phyloP scores from a whole-genome alignment of 768 basidiomycete species.

The Clavulina sp. region DNA sequence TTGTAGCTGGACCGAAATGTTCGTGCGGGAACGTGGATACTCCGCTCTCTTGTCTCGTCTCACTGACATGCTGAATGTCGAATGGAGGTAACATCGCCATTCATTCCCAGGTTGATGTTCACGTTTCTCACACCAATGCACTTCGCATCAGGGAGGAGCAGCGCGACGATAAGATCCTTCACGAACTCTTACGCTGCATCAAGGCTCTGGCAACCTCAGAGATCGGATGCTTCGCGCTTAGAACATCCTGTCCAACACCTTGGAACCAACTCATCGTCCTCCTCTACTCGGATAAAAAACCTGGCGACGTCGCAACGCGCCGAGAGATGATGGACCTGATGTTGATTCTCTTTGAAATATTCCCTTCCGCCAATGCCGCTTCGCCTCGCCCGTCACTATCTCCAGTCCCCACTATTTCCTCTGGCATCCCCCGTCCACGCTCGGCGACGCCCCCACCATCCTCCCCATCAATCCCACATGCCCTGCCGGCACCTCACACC shows the following conservation, averaged over 20 bases:
- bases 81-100: constrained; percentile 64
- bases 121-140: no score
- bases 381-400: constrained; percentile 14
- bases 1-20: constrained; percentile 75
- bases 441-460: constrained; percentile 25
- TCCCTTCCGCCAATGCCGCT: constrained; percentile 33
- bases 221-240: constrained; percentile 76
- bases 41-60: constrained; percentile 63
- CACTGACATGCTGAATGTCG: constrained; percentile 83
- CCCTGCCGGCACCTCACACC: constrained; percentile 56
- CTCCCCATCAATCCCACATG: constrained; percentile 24
- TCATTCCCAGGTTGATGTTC: neutral
- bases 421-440: constrained; percentile 17
- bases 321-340: constrained; percentile 84
- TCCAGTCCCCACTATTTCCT: constrained; percentile 7
- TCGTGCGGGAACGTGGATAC: constrained; percentile 73
- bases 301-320: constrained; percentile 78
- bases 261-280: constrained; percentile 69
- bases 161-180: constrained; percentile 86
- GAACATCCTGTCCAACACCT: constrained; percentile 76
- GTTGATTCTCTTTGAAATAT: constrained; percentile 75
- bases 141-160: constrained; percentile 80
- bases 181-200: constrained; percentile 83
- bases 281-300: constrained; percentile 94
- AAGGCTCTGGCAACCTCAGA: constrained; percentile 84